These are phyloP conservation scores for Neotropicomus parvogracilis DNA, from an alignment of 1,284 basidiomycete genomes.

Conservation along the genomic window DNA sequence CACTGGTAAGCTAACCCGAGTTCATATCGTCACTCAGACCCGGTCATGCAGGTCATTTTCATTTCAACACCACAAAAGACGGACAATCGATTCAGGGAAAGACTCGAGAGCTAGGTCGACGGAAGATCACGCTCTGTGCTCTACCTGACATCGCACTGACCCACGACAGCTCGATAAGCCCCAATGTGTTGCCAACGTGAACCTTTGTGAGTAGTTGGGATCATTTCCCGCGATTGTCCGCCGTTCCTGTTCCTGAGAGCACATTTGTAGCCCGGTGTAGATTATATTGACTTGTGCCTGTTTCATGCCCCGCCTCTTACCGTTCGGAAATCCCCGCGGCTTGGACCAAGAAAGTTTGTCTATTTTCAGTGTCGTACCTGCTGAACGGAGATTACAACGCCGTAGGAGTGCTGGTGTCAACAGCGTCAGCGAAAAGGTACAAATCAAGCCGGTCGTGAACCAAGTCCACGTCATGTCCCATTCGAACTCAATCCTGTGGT, in stretches of 20 bases:
- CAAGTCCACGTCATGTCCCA: no score
- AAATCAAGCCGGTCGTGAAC: no score
- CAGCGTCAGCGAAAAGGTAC: constrained; percentile 57
- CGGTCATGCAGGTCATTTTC: constrained; percentile 32
- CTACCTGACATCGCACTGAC: constrained; percentile 45
- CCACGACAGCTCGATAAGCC: no score
- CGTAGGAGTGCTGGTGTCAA: constrained; percentile 71
- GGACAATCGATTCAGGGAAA: no score
- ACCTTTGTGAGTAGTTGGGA: no score
- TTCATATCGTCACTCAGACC: background rate
- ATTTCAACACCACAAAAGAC: no score
- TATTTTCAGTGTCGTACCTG: background rate
- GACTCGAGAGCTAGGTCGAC: no score
- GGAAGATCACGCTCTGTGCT: background rate
- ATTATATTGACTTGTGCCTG: constrained; percentile 70
- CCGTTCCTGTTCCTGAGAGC: background rate
- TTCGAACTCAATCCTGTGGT: no score
- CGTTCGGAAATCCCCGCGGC: constrained; percentile 51
- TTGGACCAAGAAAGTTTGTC: constrained; percentile 58
- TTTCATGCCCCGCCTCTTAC: constrained; percentile 55
- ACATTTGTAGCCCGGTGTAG: constrained; percentile 51
- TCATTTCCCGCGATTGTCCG: no score
- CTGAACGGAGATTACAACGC: background rate
- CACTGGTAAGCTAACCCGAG: no score
- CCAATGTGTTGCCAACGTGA: constrained; percentile 53